These are phyloP conservation scores for Cenococcum geophilum DNA, from an alignment of 495 filamentous ascomycete species.

Conservation along the genomic window DNA sequence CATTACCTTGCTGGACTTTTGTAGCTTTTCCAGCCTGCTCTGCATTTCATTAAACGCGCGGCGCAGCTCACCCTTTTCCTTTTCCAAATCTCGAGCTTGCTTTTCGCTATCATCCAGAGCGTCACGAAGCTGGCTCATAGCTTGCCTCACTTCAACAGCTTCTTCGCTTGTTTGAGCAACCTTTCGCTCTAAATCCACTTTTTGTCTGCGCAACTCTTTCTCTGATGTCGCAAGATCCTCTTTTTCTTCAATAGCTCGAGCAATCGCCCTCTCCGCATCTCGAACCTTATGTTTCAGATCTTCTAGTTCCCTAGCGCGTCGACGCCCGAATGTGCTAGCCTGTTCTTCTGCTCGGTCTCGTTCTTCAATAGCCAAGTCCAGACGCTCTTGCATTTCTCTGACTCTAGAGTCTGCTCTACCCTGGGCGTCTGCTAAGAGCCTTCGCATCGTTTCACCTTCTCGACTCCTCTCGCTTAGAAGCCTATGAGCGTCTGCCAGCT, in stretches of 20 bases:
- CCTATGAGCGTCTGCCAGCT: constrained; percentile 79
- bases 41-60: constrained; percentile 72
- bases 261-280: constrained; percentile 72
- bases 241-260: constrained; percentile 59
- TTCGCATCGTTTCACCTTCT: constrained; percentile 91
- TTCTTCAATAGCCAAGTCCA: constrained; percentile 86
- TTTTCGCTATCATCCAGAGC: constrained; percentile 81
- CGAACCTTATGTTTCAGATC: constrained; percentile 72
- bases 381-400: constrained; percentile 79
- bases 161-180: constrained; percentile 65
- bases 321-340: constrained; percentile 66
- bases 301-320: constrained; percentile 75
- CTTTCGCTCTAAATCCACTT: constrained; percentile 65
- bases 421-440: constrained; percentile 81
- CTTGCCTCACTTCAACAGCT: constrained; percentile 62
- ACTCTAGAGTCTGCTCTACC: constrained; percentile 69
- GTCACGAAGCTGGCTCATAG: constrained; percentile 72
- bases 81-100: constrained; percentile 73
- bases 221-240: constrained; percentile 64
- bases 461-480: constrained; percentile 87
- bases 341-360: constrained; percentile 90
- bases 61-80: constrained; percentile 69
- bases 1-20: constrained; percentile 60
- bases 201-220: constrained; percentile 64
- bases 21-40: constrained; percentile 67